A percentile compares a stretch with the other conserved stretches of the same genome.
phyloP scores from a whole-genome alignment of 2,329 filamentous ascomycete species.

The Colletotrichum tropicicola region DNA sequence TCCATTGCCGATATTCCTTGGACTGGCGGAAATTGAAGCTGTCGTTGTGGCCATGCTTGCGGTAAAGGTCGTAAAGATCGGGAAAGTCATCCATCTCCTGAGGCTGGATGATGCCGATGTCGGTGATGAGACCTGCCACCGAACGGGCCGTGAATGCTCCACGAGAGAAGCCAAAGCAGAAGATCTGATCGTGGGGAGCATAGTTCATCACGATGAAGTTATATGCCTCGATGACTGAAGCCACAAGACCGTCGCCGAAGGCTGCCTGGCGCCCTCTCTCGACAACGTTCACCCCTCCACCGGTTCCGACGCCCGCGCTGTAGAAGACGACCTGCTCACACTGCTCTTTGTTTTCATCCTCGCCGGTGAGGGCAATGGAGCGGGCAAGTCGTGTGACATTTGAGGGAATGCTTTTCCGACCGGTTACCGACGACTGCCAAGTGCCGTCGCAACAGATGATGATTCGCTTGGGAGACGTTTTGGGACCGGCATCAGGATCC shows the following conservation, averaged over 20 bases:
- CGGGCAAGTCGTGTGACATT: slow-evolving; percentile 2
- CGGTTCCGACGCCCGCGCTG: neutral
- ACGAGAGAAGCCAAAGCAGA: slow-evolving; percentile 48
- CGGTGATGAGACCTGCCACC: slow-evolving; percentile 45
- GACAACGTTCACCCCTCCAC: neutral
- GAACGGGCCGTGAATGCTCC: slow-evolving; percentile 51
- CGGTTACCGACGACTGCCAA: slow-evolving; percentile 19
- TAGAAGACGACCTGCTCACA: neutral
- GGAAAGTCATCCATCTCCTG: slow-evolving; percentile 30
- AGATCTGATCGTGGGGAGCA: slow-evolving; percentile 44
- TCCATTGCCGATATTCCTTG: neutral
- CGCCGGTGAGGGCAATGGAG: neutral
- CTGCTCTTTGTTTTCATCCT: accelerated
- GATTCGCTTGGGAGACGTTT: slow-evolving; percentile 11
- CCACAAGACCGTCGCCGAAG: neutral
- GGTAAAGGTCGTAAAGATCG: neutral
- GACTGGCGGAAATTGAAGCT: slow-evolving; percentile 1
- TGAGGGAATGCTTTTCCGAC: slow-evolving; percentile 5
- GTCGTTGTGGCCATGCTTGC: neutral
- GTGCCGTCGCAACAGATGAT: slow-evolving; percentile 25
- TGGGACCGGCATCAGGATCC: neutral
- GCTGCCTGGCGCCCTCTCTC: neutral
- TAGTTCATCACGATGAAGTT: slow-evolving; percentile 49
- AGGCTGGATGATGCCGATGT: slow-evolving; percentile 33
- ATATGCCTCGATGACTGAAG: slow-evolving; percentile 41